phyloP scores from a whole-genome alignment of 192 early-diverging fungal genomes.

The Chytriomyces confervae region DNA sequence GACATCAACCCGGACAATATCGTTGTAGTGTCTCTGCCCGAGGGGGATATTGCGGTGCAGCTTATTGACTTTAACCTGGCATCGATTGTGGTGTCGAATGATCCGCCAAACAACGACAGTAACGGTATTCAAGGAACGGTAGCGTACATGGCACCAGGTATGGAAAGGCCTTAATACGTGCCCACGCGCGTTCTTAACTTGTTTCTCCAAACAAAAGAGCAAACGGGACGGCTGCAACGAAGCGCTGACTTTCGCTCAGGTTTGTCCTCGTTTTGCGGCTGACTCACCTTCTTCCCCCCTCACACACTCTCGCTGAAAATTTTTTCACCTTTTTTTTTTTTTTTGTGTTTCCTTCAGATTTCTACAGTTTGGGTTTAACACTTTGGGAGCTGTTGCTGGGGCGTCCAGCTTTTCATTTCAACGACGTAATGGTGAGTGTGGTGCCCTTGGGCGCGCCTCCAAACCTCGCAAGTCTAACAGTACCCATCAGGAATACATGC shows the following conservation, averaged over 20 bases:
- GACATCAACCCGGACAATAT: slow-evolving; percentile 62
- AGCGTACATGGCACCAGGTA: slow-evolving; percentile 58
- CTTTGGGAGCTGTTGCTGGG: slow-evolving; percentile 60
- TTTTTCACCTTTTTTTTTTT: neutral
- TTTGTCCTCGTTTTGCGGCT: neutral
- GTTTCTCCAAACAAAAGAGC: slow-evolving; percentile 44
- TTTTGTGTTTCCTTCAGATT: slow-evolving; percentile 46
- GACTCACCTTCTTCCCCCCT: too few species aligned
- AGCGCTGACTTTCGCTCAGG: slow-evolving; percentile 53
- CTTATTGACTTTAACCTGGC: slow-evolving; percentile 56
- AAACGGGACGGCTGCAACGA: slow-evolving; percentile 55
- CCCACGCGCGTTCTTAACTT: neutral
- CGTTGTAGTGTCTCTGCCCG: slow-evolving; percentile 32
- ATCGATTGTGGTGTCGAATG: slow-evolving; percentile 16
- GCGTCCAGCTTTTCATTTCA: slow-evolving; percentile 44
- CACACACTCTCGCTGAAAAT: too few species aligned
- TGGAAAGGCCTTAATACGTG: neutral
- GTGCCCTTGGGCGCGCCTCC: neutral
- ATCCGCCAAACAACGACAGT: slow-evolving; percentile 25
- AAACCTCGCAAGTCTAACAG: neutral
- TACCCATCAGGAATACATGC: slow-evolving; percentile 46
- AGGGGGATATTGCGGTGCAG: slow-evolving; percentile 42
- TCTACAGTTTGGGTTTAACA: slow-evolving; percentile 57
- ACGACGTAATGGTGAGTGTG: slow-evolving; percentile 48
- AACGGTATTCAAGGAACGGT: slow-evolving; percentile 51